Evolutionary conservation across 2,329 filamentous ascomycete species (phyloP).

Genomic region (Cladosporium sp.): DNA sequence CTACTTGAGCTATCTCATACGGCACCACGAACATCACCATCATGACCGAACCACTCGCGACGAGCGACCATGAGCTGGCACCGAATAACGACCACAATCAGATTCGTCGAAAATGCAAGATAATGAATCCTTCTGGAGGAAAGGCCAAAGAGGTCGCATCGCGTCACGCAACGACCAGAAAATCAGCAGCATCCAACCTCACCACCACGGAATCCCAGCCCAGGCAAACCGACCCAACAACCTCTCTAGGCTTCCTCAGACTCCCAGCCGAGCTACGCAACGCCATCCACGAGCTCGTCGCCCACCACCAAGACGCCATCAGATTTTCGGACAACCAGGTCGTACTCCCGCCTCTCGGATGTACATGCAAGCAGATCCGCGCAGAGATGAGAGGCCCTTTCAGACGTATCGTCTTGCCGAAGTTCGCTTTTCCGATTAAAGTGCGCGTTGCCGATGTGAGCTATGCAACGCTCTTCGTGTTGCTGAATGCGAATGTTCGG

Average conservation of each 20-base stretch:
- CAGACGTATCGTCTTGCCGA: background rate
- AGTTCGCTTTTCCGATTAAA: background rate
- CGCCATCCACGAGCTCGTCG: conserved; percentile 23
- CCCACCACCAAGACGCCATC: background rate
- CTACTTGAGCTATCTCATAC: too few species aligned
- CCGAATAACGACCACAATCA: too few species aligned
- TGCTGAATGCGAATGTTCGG: background rate
- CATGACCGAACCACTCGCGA: background rate
- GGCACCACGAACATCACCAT: too few species aligned
- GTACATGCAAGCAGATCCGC: background rate
- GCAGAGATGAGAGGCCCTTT: background rate
- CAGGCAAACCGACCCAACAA: background rate
- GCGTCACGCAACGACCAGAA: background rate
- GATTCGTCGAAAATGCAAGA: too few species aligned
- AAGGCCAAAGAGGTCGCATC: background rate
- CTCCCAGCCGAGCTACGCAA: conserved; percentile 30
- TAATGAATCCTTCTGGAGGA: background rate
- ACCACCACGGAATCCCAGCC: background rate
- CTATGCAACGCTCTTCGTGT: background rate
- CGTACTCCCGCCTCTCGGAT: background rate
- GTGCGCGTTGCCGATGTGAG: background rate
- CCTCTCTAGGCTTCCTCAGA: conserved; percentile 23
- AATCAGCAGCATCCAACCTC: background rate
- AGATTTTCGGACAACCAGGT: background rate
- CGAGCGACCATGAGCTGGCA: background rate